Evolutionary conservation across 345 rosid genomes (phyloP), one percentile per base, ranked within the genome.

Genomic region (Toxicodendron radicans): DNA sequence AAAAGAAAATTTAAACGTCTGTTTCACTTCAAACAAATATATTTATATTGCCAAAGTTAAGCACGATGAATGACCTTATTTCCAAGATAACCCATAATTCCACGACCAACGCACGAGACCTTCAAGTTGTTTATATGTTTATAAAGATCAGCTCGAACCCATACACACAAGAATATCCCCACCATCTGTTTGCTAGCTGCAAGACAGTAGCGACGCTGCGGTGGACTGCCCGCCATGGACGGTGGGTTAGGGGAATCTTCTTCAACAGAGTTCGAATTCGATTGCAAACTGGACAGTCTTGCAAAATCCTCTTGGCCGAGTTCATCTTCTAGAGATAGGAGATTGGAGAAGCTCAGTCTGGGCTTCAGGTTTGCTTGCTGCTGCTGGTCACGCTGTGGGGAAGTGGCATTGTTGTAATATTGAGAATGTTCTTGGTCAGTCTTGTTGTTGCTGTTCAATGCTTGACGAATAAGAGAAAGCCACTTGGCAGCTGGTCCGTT

Each of bases 151-250:
- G 83, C 84, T 74, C 92, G 84, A 75, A 91, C 88, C 97, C 97
- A 95, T 14, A 95, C 92, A 62, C 97, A 91, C 61, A 95, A 58
- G 79, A 92, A 92, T 54, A 95, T 81, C 38, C 99, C 99, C 27
- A 95, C 99, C 99, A 95, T 95, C 78, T 92, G 99, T 80, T 95
- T 95, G 78, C 97, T 88, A 6, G 94, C 95, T 1, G 96, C 93
- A 0, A 94, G 89, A 82, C 87, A 82, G 72, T 84, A 94, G 1
- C 78, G 78, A 2, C 45, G 79, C 61, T 23, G 69, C 38, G 7
- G 54, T n/a, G 83, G 81, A 72, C 77, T 83, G 72, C 46, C 73
- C 1, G 86, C 68, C 30, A 38, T 35, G 70, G 58, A 30, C 12
- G 67, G 61, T 8, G 82, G 75, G 38, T 68, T 33, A 35, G 80